Evolutionary conservation across 495 filamentous ascomycete genomes (phyloP), one percentile per base, ranked within the genome.

Genomic region (Beverwykella pulmonaria): DNA sequence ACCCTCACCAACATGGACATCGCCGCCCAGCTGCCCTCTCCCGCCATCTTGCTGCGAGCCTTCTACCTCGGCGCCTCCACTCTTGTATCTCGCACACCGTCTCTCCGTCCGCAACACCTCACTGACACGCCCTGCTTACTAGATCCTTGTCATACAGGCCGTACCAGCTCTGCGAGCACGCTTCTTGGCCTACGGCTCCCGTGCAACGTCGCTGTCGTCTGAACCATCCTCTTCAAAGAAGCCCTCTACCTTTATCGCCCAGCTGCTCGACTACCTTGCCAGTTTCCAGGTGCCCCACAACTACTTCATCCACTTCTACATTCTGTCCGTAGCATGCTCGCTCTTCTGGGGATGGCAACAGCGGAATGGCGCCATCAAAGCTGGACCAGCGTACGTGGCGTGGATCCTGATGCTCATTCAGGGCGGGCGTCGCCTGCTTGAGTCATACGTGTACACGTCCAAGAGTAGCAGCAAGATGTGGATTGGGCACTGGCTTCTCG

Each of bases 251-350:
- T n/a, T 14, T 20, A 29, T 71, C 46, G 19, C 46, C 26, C 49
- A 39, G 20, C 0, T 76, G 7, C 81, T 90, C 34, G 88, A 89
- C 70, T 71, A 66, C 56, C 62, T 87, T 12, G 81, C 84, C 39
- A 76, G 75, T 46, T 72, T 82, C 69, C 79, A 77, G 72, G 89
- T 98, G 12, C 92, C 95, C 2, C 94, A 97, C 75, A 79, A 82
- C 55, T 98, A 88, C 82, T 98, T 98, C 77, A 82, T 78, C 8
- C 88, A 92, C 60, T 98, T 96, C 77, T 98, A 98, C 72, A 72
- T 91, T 34, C 73, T 85, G 22, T 95, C 90, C 0, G 69, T 93
- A 1, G 68, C 79, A 5, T 88, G 86, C 46, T 93, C 88, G 0
- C 58, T 87, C 2, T 91, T 97, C 76, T 97, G 94, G 93, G 82